Percentiles rank a stretch among this genome's conserved stretches.
These are phyloP conservation scores for Hymenochaete sp. DNA, from an alignment of 1,284 basidiomycete species.

Conservation along the genomic window DNA sequence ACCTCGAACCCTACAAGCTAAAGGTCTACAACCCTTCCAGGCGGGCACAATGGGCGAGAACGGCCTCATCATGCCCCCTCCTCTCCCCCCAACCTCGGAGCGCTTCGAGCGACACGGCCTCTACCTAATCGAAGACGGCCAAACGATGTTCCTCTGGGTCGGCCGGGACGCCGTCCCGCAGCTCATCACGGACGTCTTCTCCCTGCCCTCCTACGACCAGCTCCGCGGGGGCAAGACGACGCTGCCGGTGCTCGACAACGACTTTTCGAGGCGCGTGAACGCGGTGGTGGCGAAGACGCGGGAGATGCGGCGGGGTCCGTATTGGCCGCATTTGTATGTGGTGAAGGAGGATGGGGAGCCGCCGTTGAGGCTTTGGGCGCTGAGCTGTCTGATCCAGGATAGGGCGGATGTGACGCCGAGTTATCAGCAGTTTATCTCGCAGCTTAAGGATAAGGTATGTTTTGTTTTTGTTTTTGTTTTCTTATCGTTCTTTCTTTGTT, in stretches of 20 bases:
- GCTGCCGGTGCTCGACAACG: constrained; percentile 81
- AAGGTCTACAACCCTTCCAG: constrained; percentile 27
- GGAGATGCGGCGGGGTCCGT: constrained; percentile 83
- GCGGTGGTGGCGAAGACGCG: constrained; percentile 89
- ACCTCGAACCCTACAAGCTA: background rate
- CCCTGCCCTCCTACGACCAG: constrained; percentile 80
- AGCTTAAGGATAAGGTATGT: constrained; percentile 67
- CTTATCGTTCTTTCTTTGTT: background rate
- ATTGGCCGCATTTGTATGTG: constrained; percentile 92
- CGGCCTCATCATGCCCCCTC: constrained; percentile 75
- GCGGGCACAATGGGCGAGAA: constrained; percentile 75
- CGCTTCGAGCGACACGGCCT: constrained; percentile 91
- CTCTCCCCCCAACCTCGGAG: constrained; percentile 91
- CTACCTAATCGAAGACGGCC: constrained; percentile 95
- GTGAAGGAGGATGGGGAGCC: constrained; percentile 99
- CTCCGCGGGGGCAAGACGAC: constrained; percentile 92
- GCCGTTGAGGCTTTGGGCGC: constrained; percentile 86
- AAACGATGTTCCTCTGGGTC: constrained; percentile 97
- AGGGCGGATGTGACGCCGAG: constrained; percentile 90
- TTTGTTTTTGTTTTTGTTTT: background rate
- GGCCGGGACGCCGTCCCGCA: constrained; percentile 95
- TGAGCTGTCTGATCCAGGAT: constrained; percentile 93
- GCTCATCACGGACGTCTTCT: constrained; percentile 91
- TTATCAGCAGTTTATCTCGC: constrained; percentile 87
- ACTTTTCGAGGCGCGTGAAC: constrained; percentile 89